Base-by-base conservation (phyloP, 352 stramenopile genomes). In the Plasmopara halstedii region DNA sequence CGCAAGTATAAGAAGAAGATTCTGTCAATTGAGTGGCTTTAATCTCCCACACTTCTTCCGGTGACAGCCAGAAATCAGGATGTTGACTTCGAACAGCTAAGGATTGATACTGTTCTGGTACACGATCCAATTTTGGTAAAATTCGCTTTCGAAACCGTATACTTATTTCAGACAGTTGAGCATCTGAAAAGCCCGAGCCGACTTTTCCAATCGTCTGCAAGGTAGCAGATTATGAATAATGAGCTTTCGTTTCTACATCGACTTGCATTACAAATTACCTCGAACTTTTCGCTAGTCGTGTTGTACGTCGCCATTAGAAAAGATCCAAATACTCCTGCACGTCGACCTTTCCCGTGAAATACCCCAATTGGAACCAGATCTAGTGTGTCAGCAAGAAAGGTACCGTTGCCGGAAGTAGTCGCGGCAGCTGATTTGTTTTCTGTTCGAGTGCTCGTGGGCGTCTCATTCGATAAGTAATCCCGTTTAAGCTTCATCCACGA, bases 301-400 rank as follows among this genome's bases (percentile, higher is more conserved):
- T 99, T 94, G 64, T 97, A 99, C 36, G 88, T 96, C 15, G 96
- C 97, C 52, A 99, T 76, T 2, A 99, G 70, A 60, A 98, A 99
- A 13, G 97, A 97, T 1, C 97, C 97, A 70, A 97, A 99, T 14
- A 91, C 80, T 8, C 96, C 95, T 6, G 88, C 92, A 22, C 95
- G 81, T 42, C 97, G 97, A 0, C 95, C 86, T 62, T 90, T 88
- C 26, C 97, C 97, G 50, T 97, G 83, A 64, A 97, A 99, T 4
- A 94, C 97, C 2, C 94, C 97, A 41, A 99, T 88, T 0, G 95
- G 95, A n/a, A 99, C 96, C 23, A 99, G 73, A 69, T 99, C 97
- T 18, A 99, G 76, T 14, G 95, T 87, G 44, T 92, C 80, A 3
- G 75, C 71, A 4, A 92, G 59, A 44, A 89, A 92, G 6, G 62